Evolutionary conservation across 495 filamentous ascomycete genomes (phyloP).

Genomic region (Mytilinidion resinicola): DNA sequence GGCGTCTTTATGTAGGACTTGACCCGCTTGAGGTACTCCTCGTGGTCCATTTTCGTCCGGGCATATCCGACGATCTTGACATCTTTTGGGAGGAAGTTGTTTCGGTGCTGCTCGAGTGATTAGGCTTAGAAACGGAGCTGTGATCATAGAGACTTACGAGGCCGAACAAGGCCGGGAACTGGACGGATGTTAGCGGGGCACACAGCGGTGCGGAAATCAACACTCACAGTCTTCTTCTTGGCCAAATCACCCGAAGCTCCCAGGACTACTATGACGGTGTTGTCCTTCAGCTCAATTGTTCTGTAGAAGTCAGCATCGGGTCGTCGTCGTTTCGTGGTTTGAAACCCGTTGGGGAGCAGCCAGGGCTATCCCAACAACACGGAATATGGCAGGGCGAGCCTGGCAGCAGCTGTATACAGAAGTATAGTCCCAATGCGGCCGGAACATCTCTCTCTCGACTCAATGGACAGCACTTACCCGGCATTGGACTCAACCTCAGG

Average conservation of each 20-base stretch:
- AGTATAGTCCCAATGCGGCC: background rate
- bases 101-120: conserved; percentile 64
- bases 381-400: background rate
- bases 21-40: conserved; percentile 87
- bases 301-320: conserved; percentile 37
- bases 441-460: no score
- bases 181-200: conserved; percentile 17
- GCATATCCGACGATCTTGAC: conserved; percentile 99
- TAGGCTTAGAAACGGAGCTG: conserved; percentile 1
- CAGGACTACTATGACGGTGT: conserved; percentile 95
- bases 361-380: background rate
- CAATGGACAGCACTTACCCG: conserved; percentile 51
- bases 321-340: background rate
- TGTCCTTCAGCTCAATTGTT: conserved; percentile 91
- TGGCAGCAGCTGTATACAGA: background rate
- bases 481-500: conserved; percentile 53
- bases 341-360: background rate
- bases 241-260: conserved; percentile 96
- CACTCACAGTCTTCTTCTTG: conserved; percentile 96
- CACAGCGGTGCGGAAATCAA: background rate
- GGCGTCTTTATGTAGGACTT: conserved; percentile 98
- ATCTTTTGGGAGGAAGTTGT: conserved; percentile 96
- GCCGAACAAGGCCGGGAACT: conserved; percentile 98
- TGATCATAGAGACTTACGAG: conserved; percentile 60
- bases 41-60: conserved; percentile 97